Evolutionary conservation across 1,284 basidiomycete species (phyloP).

Genomic region (Cryptococcus sp.): DNA sequence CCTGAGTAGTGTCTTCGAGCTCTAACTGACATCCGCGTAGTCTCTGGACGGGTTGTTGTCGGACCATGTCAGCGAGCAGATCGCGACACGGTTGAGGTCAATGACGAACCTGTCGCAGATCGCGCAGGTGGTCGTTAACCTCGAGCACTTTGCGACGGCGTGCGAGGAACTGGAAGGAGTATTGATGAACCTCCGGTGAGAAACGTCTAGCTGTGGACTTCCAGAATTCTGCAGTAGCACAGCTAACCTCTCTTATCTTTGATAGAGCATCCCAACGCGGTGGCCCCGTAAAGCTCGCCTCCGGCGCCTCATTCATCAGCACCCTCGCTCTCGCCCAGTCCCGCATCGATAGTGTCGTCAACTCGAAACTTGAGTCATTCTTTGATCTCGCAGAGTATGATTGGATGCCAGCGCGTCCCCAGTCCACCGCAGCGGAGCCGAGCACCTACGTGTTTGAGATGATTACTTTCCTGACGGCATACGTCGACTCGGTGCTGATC

Average conservation of each 20-base stretch:
- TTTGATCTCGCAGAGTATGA: constrained; percentile 93
- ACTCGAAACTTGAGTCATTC: constrained; percentile 93
- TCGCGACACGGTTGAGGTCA: constrained; percentile 66
- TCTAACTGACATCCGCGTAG: constrained; percentile 50
- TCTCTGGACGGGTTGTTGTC: constrained; percentile 82
- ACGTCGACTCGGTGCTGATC: constrained; percentile 88
- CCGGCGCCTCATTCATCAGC: constrained; percentile 57
- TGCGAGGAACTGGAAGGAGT: constrained; percentile 84
- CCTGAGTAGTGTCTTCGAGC: background rate
- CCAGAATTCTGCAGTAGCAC: no score
- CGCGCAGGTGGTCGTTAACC: constrained; percentile 87
- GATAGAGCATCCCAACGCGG: constrained; percentile 74
- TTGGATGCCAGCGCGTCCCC: constrained; percentile 64
- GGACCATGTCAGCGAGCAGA: constrained; percentile 73
- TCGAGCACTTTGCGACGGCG: constrained; percentile 86
- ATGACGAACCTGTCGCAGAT: constrained; percentile 85
- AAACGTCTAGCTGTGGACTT: background rate
- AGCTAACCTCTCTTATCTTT: background rate
- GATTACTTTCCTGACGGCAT: constrained; percentile 92
- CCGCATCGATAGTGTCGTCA: constrained; percentile 78
- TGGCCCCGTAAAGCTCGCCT: constrained; percentile 58
- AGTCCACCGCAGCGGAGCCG: constrained; percentile 60
- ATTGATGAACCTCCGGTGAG: constrained; percentile 67
- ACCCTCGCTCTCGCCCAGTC: constrained; percentile 68
- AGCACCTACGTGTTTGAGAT: constrained; percentile 91